Conservation (phyloP, 768 basidiomycete genomes). For the Heimioporus sp. region DNA sequence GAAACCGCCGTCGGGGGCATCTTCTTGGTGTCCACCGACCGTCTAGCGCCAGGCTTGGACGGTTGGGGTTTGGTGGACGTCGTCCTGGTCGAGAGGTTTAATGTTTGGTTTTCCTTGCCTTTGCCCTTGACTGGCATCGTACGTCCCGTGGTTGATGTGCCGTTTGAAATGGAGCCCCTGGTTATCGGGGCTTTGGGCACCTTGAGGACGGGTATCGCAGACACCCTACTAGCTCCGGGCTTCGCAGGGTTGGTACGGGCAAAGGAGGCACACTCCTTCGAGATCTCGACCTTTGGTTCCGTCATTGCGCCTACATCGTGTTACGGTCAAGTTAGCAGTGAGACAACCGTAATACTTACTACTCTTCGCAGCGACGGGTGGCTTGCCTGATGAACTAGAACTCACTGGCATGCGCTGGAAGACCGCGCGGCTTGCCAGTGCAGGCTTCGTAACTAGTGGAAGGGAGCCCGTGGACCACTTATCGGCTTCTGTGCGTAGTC, state of each 20-base stretch:
- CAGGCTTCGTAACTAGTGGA: too few relatives aligned
- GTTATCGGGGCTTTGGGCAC: too few relatives aligned
- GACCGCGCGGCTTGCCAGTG: too few relatives aligned
- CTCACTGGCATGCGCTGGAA: too few relatives aligned
- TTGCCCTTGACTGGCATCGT: constrained; percentile 1
- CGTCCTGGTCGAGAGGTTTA: neutral
- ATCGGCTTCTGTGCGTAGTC: too few relatives aligned
- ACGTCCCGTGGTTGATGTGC: too few relatives aligned
- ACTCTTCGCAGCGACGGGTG: too few relatives aligned
- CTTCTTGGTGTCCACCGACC: neutral
- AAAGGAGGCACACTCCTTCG: constrained; percentile 1
- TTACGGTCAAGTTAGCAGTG: neutral
- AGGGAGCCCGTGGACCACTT: too few relatives aligned
- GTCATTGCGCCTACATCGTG: neutral
- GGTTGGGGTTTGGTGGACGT: neutral
- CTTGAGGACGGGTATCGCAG: constrained; percentile 4
- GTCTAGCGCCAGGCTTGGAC: constrained; percentile 5
- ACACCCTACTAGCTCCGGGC: constrained; percentile 7
- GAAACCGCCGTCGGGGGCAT: constrained; percentile 5
- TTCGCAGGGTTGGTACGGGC: neutral
- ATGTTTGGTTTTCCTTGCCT: constrained; percentile 15
- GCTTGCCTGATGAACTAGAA: too few relatives aligned
- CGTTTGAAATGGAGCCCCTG: too few relatives aligned
- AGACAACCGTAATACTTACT: too few relatives aligned
- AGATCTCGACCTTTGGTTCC: neutral